These are phyloP conservation scores for Fraxinus greggii DNA, from an alignment of 305 asterid species.

Conservation along the genomic window DNA sequence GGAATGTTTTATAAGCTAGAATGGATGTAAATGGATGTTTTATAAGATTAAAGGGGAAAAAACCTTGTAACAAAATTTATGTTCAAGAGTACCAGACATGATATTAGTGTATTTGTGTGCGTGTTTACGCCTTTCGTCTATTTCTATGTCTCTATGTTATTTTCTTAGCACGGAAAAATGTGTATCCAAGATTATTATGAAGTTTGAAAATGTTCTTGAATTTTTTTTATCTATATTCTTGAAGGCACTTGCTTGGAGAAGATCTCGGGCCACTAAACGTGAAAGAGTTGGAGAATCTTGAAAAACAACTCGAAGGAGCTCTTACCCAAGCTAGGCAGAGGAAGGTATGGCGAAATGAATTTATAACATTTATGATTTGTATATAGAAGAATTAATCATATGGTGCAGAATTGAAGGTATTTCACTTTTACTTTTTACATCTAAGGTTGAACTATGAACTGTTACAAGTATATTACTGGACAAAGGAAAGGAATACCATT, in stretches of 20 bases:
- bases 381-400: neutral
- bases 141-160: neutral
- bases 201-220: neutral
- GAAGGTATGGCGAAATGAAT: slow-evolving; percentile 48
- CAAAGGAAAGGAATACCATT: neutral
- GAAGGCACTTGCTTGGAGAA: slow-evolving; percentile 91
- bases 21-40: neutral
- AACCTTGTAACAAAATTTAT: neutral
- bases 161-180: neutral
- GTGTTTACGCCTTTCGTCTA: no score
- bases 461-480: neutral
- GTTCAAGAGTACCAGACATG: neutral
- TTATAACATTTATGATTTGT: neutral
- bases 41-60: neutral
- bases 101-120: no score
- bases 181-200: neutral
- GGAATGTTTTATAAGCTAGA: neutral
- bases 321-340: slow-evolving; percentile 85
- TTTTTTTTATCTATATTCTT: neutral
- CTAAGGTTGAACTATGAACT: neutral
- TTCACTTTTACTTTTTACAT: neutral
- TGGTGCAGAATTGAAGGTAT: neutral
- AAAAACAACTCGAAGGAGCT: slow-evolving; percentile 89
- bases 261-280: slow-evolving; percentile 77
- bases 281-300: slow-evolving; percentile 87